phyloP scores from a whole-genome alignment of 768 basidiomycete genomes.

The Russula virescens region DNA sequence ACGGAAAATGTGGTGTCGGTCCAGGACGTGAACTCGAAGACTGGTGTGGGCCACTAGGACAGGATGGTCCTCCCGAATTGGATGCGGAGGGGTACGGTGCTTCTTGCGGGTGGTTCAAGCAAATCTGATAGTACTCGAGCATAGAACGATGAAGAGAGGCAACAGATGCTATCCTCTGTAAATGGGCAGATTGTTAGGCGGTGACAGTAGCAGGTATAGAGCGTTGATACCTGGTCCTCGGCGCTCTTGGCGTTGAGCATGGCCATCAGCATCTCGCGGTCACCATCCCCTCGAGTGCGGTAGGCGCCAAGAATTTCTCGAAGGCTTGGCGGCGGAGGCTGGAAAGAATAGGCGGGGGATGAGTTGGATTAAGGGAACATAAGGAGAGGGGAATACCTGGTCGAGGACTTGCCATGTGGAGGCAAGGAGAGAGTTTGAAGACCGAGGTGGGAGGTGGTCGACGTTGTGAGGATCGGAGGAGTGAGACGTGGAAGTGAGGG shows the following conservation, averaged over 20 bases:
- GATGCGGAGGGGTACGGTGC: constrained; percentile 13
- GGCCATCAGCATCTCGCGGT: constrained; percentile 85
- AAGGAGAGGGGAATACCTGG: constrained; percentile 34
- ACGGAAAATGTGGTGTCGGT: constrained; percentile 6
- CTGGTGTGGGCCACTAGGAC: constrained; percentile 4
- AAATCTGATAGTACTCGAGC: constrained; percentile 48
- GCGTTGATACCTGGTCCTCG: constrained; percentile 74
- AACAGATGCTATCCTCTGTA: constrained; percentile 64
- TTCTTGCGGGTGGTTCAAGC: constrained; percentile 11
- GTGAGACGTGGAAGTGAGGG: constrained; percentile 19
- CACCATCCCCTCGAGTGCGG: constrained; percentile 79
- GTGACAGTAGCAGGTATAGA: not conserved
- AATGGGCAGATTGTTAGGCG: constrained; percentile 14
- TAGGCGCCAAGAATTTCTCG: constrained; percentile 87
- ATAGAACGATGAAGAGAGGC: constrained; percentile 66
- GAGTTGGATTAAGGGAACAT: not conserved
- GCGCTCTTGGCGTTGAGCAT: constrained; percentile 90
- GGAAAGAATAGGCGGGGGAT: constrained; percentile 5
- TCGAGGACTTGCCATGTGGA: constrained; percentile 44
- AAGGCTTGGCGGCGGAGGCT: constrained; percentile 76
- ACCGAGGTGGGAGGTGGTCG: constrained; percentile 14
- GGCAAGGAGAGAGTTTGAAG: constrained; percentile 33
- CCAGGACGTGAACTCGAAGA: not conserved
- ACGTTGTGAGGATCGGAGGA: constrained; percentile 5
- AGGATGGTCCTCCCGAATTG: not conserved